These are phyloP conservation scores for Calocera cornea DNA, from an alignment of 768 basidiomycete species.

Conservation along the genomic window DNA sequence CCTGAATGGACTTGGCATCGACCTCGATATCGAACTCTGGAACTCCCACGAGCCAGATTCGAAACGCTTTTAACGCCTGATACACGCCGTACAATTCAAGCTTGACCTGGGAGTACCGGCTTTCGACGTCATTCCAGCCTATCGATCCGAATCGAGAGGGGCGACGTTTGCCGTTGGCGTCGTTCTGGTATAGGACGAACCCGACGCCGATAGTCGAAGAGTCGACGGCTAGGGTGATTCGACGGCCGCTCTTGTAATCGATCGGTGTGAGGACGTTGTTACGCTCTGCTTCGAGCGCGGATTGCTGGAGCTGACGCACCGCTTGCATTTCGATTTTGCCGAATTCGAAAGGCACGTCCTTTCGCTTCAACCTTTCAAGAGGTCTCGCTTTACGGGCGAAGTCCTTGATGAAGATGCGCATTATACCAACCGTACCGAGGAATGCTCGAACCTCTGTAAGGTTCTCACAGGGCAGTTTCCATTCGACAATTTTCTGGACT, in stretches of 20 bases:
- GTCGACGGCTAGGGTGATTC: conserved; percentile 29
- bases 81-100: conserved; percentile 30
- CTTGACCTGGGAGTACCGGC: conserved; percentile 30
- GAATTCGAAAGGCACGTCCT: conserved; percentile 10
- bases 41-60: conserved; percentile 21
- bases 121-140: conserved; percentile 26
- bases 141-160: conserved; percentile 30
- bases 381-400: not conserved
- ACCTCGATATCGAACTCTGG: conserved; percentile 17
- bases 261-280: conserved; percentile 11
- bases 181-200: conserved; percentile 27
- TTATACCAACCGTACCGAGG: not conserved
- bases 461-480: conserved; percentile 11
- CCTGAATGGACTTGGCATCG: conserved; percentile 28
- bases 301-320: conserved; percentile 22
- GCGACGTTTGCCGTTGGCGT: conserved; percentile 12
- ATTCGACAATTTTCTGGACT: not conserved
- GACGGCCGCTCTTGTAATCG: conserved; percentile 20
- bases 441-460: not conserved
- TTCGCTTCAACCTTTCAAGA: not conserved
- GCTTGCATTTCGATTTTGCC: conserved; percentile 20
- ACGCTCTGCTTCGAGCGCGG: conserved; percentile 7
- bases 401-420: not conserved
- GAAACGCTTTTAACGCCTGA: conserved; percentile 24
- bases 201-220: conserved; percentile 27